phyloP scores from a whole-genome alignment of 2,329 filamentous ascomycete genomes.

The Talaromyces sp. region DNA sequence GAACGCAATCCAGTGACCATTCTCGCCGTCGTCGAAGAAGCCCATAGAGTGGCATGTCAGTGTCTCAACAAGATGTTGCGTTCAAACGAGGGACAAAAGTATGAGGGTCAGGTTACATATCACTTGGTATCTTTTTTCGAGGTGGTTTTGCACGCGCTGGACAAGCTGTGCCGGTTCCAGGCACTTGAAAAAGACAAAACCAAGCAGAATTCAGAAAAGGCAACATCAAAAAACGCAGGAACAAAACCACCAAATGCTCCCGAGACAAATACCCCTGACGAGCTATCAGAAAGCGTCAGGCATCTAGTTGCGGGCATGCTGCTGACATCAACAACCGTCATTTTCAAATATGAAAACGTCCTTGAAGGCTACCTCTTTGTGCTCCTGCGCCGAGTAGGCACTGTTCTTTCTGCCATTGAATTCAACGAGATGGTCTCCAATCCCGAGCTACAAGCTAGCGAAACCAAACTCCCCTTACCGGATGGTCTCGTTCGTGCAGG shows the following conservation, averaged over 20 bases:
- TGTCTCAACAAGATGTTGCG: constrained; percentile 23
- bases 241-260: neutral
- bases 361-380: constrained; percentile 40
- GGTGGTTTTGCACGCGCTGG: constrained; percentile 21
- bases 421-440: constrained; percentile 32
- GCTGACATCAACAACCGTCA: constrained; percentile 22
- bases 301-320: constrained; percentile 28
- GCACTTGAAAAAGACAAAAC: constrained; percentile 3
- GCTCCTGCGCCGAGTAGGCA: constrained; percentile 36
- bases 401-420: constrained; percentile 33
- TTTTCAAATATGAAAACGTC: constrained; percentile 26
- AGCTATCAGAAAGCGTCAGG: constrained; percentile 18
- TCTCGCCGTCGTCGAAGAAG: constrained; percentile 19
- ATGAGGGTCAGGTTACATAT: constrained; percentile 26
- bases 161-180: constrained; percentile 20
- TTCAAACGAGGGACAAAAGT: constrained; percentile 10
- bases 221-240: neutral
- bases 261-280: constrained; percentile 10
- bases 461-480: constrained; percentile 26
- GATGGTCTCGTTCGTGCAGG: constrained; percentile 19
- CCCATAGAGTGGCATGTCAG: constrained; percentile 23
- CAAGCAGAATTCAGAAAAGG: constrained; percentile 9
- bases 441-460: constrained; percentile 20
- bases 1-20: constrained; percentile 10
- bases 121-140: constrained; percentile 32